Base-by-base conservation (phyloP, 2,329 filamentous ascomycete species). In the Xylaria sp. region DNA sequence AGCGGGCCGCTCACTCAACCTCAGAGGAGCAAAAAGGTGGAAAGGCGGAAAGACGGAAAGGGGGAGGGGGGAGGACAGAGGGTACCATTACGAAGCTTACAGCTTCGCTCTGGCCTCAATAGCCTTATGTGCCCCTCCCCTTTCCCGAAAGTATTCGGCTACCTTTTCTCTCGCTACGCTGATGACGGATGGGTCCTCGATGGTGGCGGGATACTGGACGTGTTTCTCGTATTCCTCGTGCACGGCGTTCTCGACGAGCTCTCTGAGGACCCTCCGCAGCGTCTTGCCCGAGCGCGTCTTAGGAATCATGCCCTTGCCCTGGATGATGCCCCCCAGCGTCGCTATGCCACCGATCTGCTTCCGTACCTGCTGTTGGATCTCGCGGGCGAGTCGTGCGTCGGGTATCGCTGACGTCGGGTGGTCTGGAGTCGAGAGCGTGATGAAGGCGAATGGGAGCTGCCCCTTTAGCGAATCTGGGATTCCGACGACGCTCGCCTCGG, bases 281-380 rank as follows among this genome's bases (percentile, higher is more conserved):
- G 93, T 97, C 86, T 98, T 98, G 32, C 95, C 95, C n/a, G 91
- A 93, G 32, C 94, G 83, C 18, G 95, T 98, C 83, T 94, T 94
- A 5, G 95, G 94, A 61, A 98, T 97, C 86, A 97, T 94, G 18
- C 91, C 91, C 72, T 89, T 90, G 47, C 93, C 93, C 72, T 93
- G 92, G 61, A 97, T 92, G 76, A 97, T 91, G 1, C 94, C 94
- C 9, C 93, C 93, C 0, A 98, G 85, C 1, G 89, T 88, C 1
- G 95, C 94, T 71, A 98, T 97, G 25, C 92, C 89, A 6, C 94
- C 94, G 63, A 98, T 96, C 75, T 97, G 92, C 40, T 86, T 84
- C 29, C 94, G 90, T 2, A 98, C 91, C 3, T 90, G 85, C 35
- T 80, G 81, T 74, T 96, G 93, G 48, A 96, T 88, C 78, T 94